Evolutionary conservation across 2,329 filamentous ascomycete species (phyloP), one percentile per base, ranked within the genome.

Genomic region (Aspergillus spinulosporus): DNA sequence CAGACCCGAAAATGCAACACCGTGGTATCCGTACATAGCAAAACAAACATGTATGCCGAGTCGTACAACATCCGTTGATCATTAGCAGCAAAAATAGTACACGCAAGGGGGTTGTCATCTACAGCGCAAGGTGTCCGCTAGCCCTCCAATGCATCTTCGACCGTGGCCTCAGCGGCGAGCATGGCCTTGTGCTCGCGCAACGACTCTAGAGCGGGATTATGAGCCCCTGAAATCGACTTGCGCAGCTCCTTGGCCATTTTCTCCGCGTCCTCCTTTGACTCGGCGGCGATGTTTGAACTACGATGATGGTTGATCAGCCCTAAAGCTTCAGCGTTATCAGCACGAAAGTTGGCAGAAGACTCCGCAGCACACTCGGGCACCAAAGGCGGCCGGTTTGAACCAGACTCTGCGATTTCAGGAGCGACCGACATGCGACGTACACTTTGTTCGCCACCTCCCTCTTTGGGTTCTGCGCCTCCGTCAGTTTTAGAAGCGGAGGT

Each of bases 281-380:
- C 67, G 3, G 66, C 67, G 26, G 72, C 72, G 6, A 75, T 63
- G 32, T 71, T 70, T 5, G 72, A 72, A 0, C 66, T 66, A 26
- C 71, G 73, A 58, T 76, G 73, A 58, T 75, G 73, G 51, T 66
- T 66, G 14, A 73, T 66, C n/a, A 75, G 59, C 3, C 72, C 72
- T 55, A 74, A 56, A 52, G 61, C 55, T 59, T 70, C 68, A 40
- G 66, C 68, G 54, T 73, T 72, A 55, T 72, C 73, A 50, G 66
- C 71, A 55, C 62, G 70, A 63, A 76, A 68, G 57, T 75, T 74
- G 11, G 70, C 70, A 52, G 68, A 71, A 2, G 74, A 76, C 7
- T 69, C 66, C 5, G 72, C 72, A 36, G 72, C 73, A 4, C 62
- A 50, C 56, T 74, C 72, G 6, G 71, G 67, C 14, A 71, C 63